Evolutionary conservation across 768 basidiomycete genomes (phyloP).

Genomic region (Boletus sensibilis): DNA sequence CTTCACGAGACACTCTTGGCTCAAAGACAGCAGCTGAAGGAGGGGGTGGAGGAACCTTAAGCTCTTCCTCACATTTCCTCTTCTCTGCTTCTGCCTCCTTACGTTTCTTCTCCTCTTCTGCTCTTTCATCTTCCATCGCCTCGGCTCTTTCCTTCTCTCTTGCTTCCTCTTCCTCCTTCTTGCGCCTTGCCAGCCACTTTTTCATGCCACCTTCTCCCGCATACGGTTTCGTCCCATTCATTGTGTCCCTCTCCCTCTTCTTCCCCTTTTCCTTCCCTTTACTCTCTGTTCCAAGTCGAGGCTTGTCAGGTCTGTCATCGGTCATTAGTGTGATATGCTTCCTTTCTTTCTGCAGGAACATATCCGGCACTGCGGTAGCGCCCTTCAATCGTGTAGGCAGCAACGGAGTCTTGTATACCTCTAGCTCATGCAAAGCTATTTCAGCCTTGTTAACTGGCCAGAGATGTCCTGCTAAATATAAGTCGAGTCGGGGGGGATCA

Average conservation of each 20-base stretch:
- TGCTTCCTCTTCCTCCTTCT: constrained; percentile 54
- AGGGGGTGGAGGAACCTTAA: constrained; percentile 18
- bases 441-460: constrained; percentile 55
- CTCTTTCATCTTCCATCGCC: constrained; percentile 36
- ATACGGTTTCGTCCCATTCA: constrained; percentile 70
- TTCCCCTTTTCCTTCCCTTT: constrained; percentile 39
- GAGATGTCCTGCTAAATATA: constrained; percentile 22
- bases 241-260: constrained; percentile 34
- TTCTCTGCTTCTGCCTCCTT: constrained; percentile 21
- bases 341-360: constrained; percentile 55
- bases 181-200: constrained; percentile 65
- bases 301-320: constrained; percentile 51
- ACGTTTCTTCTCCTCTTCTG: constrained; percentile 26
- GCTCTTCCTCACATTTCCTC: constrained; percentile 17
- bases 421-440: constrained; percentile 66
- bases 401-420: constrained; percentile 78
- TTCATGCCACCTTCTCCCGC: constrained; percentile 78
- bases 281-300: constrained; percentile 44
- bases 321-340: constrained; percentile 57
- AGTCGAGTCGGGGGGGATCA: constrained; percentile 17
- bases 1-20: constrained; percentile 19
- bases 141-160: constrained; percentile 35
- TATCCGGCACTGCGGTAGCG: constrained; percentile 50
- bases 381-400: constrained; percentile 56
- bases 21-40: constrained; percentile 20